Percentiles rank a stretch among this genome's conserved stretches.
Evolutionary conservation across 1,139 yeast genomes (phyloP).

Genomic region (Geotrichum phurueaensis): DNA sequence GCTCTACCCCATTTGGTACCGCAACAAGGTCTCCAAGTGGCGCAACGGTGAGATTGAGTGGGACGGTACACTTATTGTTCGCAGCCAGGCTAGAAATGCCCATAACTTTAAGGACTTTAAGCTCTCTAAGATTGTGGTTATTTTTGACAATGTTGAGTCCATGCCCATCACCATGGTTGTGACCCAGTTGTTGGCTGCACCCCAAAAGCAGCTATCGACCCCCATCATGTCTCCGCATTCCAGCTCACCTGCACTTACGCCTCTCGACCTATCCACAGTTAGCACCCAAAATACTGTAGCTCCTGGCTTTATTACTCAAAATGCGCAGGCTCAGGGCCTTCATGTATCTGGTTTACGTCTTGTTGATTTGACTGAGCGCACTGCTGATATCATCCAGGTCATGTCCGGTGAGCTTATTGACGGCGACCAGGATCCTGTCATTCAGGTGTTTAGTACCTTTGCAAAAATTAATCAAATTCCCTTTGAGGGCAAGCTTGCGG

Average conservation of each 20-base stretch:
- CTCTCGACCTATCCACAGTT: constrained; percentile 18
- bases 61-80: constrained; percentile 34
- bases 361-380: constrained; percentile 57
- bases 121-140: constrained; percentile 20
- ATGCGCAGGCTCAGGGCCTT: constrained; percentile 26
- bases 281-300: constrained; percentile 22
- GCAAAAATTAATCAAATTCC: constrained; percentile 47
- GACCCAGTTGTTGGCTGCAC: constrained; percentile 30
- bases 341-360: constrained; percentile 53
- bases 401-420: constrained; percentile 39
- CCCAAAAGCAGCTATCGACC: constrained; percentile 28
- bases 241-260: constrained; percentile 26
- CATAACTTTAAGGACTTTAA: constrained; percentile 16
- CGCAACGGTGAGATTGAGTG: constrained; percentile 41
- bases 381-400: constrained; percentile 63
- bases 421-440: constrained; percentile 43
- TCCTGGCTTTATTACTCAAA: constrained; percentile 21
- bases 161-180: constrained; percentile 32
- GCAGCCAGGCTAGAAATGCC: constrained; percentile 6
- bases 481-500: constrained; percentile 48
- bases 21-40: constrained; percentile 46
- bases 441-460: constrained; percentile 51
- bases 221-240: constrained; percentile 31
- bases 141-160: constrained; percentile 26
- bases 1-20: constrained; percentile 53